These are phyloP conservation scores for Raffaelea deltoideospora DNA, from an alignment of 2,329 filamentous ascomycete genomes.

Conservation along the genomic window DNA sequence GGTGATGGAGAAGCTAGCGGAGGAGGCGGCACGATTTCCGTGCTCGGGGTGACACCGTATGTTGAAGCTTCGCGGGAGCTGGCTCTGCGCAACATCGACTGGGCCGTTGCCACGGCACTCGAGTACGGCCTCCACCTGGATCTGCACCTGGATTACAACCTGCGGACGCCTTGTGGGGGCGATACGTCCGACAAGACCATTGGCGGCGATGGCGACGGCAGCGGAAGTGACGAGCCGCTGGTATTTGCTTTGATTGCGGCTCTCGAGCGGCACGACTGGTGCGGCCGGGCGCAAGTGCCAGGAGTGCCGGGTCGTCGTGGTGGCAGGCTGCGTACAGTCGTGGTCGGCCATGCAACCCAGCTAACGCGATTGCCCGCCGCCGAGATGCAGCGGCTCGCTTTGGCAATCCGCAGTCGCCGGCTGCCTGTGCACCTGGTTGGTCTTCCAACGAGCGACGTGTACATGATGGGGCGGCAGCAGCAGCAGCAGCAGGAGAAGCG, in stretches of 20 bases:
- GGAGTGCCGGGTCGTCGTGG: slow-evolving; percentile 15
- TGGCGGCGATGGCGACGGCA: background rate
- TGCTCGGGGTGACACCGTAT: slow-evolving; percentile 54
- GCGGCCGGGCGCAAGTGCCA: slow-evolving; percentile 7
- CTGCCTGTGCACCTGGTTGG: slow-evolving; percentile 54
- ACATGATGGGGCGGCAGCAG: slow-evolving; percentile 46
- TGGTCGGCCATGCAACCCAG: slow-evolving; percentile 54
- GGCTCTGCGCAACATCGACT: slow-evolving; percentile 42
- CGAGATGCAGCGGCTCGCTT: slow-evolving; percentile 33
- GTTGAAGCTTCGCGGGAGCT: slow-evolving; percentile 39
- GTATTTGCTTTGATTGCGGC: slow-evolving; percentile 37
- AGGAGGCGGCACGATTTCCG: slow-evolving; percentile 37
- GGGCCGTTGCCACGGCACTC: slow-evolving; percentile 42
- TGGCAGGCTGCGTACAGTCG: slow-evolving; percentile 26
- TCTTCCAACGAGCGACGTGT: slow-evolving; percentile 54
- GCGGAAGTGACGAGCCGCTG: slow-evolving; percentile 23
- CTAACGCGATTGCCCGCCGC: slow-evolving; percentile 37
- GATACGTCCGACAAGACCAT: background rate
- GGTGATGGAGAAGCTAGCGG: background rate
- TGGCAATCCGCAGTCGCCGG: slow-evolving; percentile 25
- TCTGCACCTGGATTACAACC: slow-evolving; percentile 60
- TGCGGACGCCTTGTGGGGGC: slow-evolving; percentile 23
- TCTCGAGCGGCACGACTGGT: slow-evolving; percentile 36
- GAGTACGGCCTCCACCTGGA: no score
- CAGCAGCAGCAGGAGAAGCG: background rate